phyloP scores from a whole-genome alignment of 139 green algal species.

The Deuterostichococcus epilithicus region DNA sequence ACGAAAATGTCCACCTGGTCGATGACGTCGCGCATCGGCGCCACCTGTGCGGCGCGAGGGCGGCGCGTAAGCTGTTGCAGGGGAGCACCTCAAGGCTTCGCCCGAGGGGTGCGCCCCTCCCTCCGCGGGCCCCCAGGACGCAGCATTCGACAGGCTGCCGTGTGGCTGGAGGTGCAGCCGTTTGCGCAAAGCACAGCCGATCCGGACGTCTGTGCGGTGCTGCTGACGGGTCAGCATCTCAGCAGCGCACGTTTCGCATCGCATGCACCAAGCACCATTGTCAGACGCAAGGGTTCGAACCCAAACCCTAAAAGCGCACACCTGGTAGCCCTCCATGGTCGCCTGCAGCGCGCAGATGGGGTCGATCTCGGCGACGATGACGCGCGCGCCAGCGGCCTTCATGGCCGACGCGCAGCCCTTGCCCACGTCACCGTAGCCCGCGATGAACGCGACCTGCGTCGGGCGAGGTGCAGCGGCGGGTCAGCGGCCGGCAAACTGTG shows the following conservation, averaged over 20 bases:
- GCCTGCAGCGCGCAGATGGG: slow-evolving; percentile 99
- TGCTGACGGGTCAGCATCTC: too few relatives aligned
- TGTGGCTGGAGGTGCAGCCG: too few relatives aligned
- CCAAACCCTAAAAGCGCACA: slow-evolving; percentile 3
- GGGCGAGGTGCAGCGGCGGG: background rate
- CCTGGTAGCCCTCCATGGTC: slow-evolving; percentile 90
- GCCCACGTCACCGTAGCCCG: slow-evolving; percentile 98
- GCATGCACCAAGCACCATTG: too few relatives aligned
- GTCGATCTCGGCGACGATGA: slow-evolving; percentile 97
- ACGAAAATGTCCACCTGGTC: slow-evolving; percentile 78
- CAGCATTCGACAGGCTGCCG: too few relatives aligned
- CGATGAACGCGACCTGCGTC: slow-evolving; percentile 51
- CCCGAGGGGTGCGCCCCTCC: too few relatives aligned
- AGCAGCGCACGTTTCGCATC: too few relatives aligned
- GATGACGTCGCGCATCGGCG: slow-evolving; percentile 84
- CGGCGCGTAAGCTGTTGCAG: slow-evolving; percentile 12
- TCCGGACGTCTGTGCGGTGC: too few relatives aligned
- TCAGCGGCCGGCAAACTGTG: too few relatives aligned
- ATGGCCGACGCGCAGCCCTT: slow-evolving; percentile 96
- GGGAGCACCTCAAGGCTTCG: background rate
- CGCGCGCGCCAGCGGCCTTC: slow-evolving; percentile 88
- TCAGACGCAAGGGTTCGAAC: background rate
- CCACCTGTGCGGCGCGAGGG: slow-evolving; percentile 39
- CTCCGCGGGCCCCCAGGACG: too few relatives aligned
- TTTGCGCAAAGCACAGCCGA: too few relatives aligned